phyloP scores from a whole-genome alignment of 176 grass and related monocot genomes.

The Cymbopogon citratus region DNA sequence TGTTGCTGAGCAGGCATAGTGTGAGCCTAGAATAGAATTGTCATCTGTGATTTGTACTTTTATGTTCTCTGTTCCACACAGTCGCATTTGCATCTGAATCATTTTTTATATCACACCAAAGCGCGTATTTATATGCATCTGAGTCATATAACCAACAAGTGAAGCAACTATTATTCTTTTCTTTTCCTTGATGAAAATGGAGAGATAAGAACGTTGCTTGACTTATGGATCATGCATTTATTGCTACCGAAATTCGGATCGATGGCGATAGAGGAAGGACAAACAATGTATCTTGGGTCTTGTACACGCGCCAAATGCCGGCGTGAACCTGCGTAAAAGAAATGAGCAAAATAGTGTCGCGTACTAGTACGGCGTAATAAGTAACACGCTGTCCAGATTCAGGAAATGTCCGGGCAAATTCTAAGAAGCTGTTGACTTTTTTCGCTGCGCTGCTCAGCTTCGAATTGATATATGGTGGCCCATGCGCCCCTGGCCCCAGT shows the following conservation, averaged over 20 bases:
- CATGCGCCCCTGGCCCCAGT: background rate
- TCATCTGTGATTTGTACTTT: too few relatives aligned
- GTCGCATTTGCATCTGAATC: too few relatives aligned
- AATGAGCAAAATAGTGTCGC: background rate
- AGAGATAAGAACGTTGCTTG: background rate
- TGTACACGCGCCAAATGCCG: background rate
- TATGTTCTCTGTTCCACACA: too few relatives aligned
- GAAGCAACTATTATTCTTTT: background rate
- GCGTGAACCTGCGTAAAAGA: background rate
- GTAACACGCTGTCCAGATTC: background rate
- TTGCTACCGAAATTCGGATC: background rate
- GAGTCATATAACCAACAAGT: background rate
- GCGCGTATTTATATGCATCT: too few relatives aligned
- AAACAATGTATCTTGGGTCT: background rate
- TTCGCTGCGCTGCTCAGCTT: background rate
- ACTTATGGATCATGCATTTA: background rate
- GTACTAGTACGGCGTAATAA: background rate
- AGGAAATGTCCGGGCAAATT: background rate
- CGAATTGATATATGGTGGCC: background rate
- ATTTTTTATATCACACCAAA: too few relatives aligned
- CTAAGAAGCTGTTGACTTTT: background rate
- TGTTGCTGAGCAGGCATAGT: background rate
- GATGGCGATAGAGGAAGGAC: background rate
- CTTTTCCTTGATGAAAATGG: background rate
- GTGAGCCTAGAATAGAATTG: background rate